Evolutionary conservation across 225 moss, liverwort and hornwort genomes (phyloP).

Genomic region (Ulota crispa): DNA sequence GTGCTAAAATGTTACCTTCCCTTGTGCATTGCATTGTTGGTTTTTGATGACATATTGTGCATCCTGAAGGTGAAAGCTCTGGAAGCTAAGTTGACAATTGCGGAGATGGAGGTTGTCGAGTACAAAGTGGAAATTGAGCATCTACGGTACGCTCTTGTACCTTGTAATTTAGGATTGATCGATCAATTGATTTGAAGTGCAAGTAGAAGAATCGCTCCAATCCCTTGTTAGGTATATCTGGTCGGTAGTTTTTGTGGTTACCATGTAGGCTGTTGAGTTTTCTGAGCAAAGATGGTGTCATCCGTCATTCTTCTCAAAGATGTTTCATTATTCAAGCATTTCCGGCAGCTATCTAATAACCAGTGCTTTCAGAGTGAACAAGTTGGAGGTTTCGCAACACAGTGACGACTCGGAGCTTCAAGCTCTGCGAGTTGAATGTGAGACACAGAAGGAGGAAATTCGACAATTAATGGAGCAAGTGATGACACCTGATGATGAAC

Average conservation of each 20-base stretch:
- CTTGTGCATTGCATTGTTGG: background rate
- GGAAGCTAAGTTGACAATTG: constrained; percentile 59
- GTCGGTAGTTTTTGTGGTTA: background rate
- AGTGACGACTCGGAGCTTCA: constrained; percentile 39
- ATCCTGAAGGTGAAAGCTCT: constrained; percentile 49
- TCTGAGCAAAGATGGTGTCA: background rate
- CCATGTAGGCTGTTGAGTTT: background rate
- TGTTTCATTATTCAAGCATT: background rate
- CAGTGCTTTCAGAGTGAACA: constrained; percentile 33
- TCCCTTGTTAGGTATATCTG: background rate
- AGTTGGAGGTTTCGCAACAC: constrained; percentile 36
- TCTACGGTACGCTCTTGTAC: constrained; percentile 44
- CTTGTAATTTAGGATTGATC: background rate
- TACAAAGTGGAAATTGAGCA: constrained; percentile 75
- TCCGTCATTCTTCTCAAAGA: background rate
- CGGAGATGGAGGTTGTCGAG: constrained; percentile 75
- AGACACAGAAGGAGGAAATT: constrained; percentile 51
- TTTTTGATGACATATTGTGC: background rate
- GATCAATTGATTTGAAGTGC: background rate
- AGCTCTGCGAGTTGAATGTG: constrained; percentile 35
- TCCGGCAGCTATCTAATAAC: constrained; percentile 12
- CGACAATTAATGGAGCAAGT: constrained; percentile 56
- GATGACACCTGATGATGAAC: constrained; percentile 52
- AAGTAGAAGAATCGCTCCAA: background rate
- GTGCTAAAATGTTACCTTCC: background rate